phyloP scores from a whole-genome alignment of 495 filamentous ascomycete species.

The Talaromyces thailandensis region DNA sequence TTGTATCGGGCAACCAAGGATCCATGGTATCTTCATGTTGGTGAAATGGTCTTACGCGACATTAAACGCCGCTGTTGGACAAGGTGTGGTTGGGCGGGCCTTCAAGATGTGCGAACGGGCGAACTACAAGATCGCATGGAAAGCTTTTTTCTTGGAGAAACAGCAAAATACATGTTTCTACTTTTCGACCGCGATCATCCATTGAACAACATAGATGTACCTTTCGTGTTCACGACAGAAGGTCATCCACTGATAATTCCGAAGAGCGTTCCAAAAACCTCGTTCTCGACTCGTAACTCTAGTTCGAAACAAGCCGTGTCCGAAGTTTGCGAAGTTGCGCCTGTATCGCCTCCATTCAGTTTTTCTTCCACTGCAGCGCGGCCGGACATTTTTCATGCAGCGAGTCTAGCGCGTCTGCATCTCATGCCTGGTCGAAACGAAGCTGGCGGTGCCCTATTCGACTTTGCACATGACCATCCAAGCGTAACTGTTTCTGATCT shows the following conservation, averaged over 20 bases:
- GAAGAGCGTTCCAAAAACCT: conserved; percentile 22
- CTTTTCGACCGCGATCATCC: conserved; percentile 83
- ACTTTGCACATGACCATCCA: conserved; percentile 41
- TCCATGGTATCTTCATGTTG: conserved; percentile 92
- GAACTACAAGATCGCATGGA: conserved; percentile 95
- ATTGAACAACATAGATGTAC: conserved; percentile 72
- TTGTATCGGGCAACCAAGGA: conserved; percentile 88
- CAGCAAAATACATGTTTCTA: conserved; percentile 87
- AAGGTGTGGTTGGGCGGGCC: conserved; percentile 85
- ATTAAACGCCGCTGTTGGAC: conserved; percentile 88
- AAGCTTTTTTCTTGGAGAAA: conserved; percentile 96
- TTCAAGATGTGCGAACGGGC: conserved; percentile 86
- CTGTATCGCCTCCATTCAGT: conserved; percentile 48
- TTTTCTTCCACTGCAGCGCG: conserved; percentile 75
- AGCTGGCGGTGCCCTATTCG: conserved; percentile 43
- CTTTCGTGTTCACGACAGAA: conserved; percentile 92
- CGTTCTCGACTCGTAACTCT: not conserved
- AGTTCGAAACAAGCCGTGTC: not conserved
- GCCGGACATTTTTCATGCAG: conserved; percentile 84
- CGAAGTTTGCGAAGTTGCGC: conserved; percentile 49
- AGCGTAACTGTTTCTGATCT: conserved; percentile 48
- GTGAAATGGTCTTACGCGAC: conserved; percentile 89
- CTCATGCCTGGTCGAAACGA: conserved; percentile 50
- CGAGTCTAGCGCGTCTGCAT: conserved; percentile 75
- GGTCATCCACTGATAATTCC: conserved; percentile 90